These are phyloP conservation scores for Ganoderma sp. DNA, from an alignment of 1,284 basidiomycete genomes.

Conservation along the genomic window DNA sequence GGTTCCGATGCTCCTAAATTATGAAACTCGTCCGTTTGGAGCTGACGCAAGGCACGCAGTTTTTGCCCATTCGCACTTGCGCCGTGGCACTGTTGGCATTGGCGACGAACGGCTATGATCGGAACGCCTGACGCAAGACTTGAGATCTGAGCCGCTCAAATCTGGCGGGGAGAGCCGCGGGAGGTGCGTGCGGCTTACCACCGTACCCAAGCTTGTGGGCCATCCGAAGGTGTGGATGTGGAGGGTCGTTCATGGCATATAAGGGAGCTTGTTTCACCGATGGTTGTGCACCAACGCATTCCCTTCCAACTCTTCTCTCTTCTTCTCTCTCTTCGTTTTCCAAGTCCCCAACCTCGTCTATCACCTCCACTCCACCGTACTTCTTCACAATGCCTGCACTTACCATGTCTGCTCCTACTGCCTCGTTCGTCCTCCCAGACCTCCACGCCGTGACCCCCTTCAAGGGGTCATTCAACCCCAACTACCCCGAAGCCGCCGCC, in stretches of 20 bases:
- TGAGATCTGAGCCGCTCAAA: constrained; percentile 12
- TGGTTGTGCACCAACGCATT: background rate
- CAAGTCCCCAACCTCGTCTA: background rate
- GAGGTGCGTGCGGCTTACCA: background rate
- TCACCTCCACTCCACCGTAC: constrained; percentile 11
- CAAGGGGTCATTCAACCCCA: constrained; percentile 53
- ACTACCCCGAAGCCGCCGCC: constrained; percentile 58
- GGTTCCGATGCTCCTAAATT: constrained; percentile 11
- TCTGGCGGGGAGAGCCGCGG: constrained; percentile 1
- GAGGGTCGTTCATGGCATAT: background rate
- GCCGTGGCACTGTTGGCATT: constrained; percentile 13
- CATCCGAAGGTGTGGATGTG: constrained; percentile 1
- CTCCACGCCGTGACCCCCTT: constrained; percentile 57
- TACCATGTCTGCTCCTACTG: constrained; percentile 41
- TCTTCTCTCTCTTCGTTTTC: background rate
- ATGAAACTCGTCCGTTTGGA: constrained; percentile 11
- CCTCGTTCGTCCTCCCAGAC: constrained; percentile 61
- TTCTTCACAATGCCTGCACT: constrained; percentile 24
- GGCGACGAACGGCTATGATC: constrained; percentile 10
- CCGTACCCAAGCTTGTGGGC: background rate
- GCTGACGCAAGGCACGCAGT: constrained; percentile 13
- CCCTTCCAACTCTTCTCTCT: background rate
- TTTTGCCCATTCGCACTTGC: constrained; percentile 2
- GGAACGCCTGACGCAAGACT: constrained; percentile 13
- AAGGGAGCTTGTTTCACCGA: background rate